phyloP scores from a whole-genome alignment of 1,284 basidiomycete species.

The Rhodotorula sp. region DNA sequence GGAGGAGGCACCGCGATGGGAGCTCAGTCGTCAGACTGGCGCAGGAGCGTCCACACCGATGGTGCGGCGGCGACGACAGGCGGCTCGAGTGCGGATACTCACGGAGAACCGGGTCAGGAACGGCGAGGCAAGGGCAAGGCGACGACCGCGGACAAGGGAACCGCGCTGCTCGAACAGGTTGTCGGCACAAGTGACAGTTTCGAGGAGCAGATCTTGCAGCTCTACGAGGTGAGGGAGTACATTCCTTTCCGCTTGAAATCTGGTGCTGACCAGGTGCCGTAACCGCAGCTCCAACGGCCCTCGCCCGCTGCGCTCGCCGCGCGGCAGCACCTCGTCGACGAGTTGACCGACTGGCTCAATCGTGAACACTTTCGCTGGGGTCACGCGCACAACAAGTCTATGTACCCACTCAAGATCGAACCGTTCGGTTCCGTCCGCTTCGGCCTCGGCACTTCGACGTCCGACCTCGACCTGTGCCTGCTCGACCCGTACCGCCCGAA shows the following conservation, averaged over 20 bases:
- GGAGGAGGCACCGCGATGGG: background rate
- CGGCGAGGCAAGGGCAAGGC: background rate
- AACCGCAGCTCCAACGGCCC: conserved; percentile 26
- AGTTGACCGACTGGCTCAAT: conserved; percentile 30
- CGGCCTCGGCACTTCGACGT: conserved; percentile 40
- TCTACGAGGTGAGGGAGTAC: conserved; percentile 13
- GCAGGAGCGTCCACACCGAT: background rate
- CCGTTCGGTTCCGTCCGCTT: conserved; percentile 41
- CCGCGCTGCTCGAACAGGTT: conserved; percentile 3
- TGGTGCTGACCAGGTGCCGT: background rate
- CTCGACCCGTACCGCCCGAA: conserved; percentile 42
- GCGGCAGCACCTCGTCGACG: conserved; percentile 28
- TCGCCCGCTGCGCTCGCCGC: conserved; percentile 26
- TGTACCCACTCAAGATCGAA: conserved; percentile 31
- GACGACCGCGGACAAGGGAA: conserved; percentile 3
- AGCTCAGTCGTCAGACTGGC: background rate
- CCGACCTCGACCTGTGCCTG: conserved; percentile 44
- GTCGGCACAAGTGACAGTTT: conserved; percentile 1
- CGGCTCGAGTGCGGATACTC: background rate
- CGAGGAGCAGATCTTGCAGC: conserved; percentile 9
- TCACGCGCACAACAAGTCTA: conserved; percentile 26
- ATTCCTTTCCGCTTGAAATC: background rate
- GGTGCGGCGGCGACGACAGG: background rate
- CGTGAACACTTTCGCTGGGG: conserved; percentile 28
- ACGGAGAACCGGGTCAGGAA: background rate